Conservation (phyloP, 2,329 filamentous ascomycete species). For the Fusarium guadeloupense region DNA sequence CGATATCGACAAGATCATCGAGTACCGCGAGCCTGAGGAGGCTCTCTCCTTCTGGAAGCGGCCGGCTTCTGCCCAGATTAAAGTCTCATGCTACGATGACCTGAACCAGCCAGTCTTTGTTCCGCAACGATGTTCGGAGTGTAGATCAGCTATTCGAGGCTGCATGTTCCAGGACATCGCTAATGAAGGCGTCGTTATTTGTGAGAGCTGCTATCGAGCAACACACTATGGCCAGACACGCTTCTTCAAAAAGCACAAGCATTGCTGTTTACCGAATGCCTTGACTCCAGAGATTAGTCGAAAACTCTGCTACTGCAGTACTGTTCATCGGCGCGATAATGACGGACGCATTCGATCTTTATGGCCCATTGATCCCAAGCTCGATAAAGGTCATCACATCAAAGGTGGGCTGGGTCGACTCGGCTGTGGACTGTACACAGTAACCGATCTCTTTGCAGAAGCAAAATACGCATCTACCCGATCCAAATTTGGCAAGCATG, state of each 20-base stretch:
- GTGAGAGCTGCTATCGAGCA: slow-evolving; percentile 48
- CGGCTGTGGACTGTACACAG: slow-evolving; percentile 10
- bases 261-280: slow-evolving; percentile 42
- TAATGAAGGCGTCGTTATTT: slow-evolving; percentile 33
- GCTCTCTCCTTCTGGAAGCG: slow-evolving; percentile 40
- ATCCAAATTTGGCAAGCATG: slow-evolving; percentile 2
- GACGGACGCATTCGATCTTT: slow-evolving; percentile 24
- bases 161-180: slow-evolving; percentile 38
- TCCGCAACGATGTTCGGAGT: slow-evolving; percentile 29
- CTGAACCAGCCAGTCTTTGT: slow-evolving; percentile 27
- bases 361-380: slow-evolving; percentile 27
- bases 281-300: slow-evolving; percentile 40
- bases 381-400: slow-evolving; percentile 13
- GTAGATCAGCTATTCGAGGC: slow-evolving; percentile 31
- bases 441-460: slow-evolving; percentile 33
- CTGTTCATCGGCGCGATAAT: slow-evolving; percentile 27
- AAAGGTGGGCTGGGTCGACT: slow-evolving; percentile 10
- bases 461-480: slow-evolving; percentile 38
- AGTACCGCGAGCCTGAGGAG: slow-evolving; percentile 44
- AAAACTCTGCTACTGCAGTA: slow-evolving; percentile 41
- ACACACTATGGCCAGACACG: slow-evolving; percentile 40
- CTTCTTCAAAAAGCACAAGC: slow-evolving; percentile 48
- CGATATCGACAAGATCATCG: slow-evolving; percentile 52
- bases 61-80: slow-evolving; percentile 40
- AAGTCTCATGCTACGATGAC: slow-evolving; percentile 16